Evolutionary conservation across 208 protist species (phyloP).

Genomic region (Entamoeba invadens): DNA sequence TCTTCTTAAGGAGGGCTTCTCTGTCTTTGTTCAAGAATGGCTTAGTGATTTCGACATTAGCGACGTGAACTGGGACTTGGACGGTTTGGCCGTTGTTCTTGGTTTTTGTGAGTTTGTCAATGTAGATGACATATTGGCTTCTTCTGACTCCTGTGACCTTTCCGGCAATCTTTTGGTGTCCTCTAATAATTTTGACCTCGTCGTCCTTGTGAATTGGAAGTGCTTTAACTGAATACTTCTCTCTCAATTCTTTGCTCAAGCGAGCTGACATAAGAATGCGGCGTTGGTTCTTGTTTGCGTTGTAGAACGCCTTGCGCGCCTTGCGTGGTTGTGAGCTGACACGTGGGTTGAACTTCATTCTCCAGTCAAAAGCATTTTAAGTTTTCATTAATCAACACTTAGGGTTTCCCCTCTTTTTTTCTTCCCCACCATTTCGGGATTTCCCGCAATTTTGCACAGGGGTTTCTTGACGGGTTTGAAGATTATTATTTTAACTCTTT

Average conservation of each 20-base stretch:
- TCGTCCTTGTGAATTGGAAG: conserved; percentile 96
- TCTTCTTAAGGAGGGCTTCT: conserved; percentile 76
- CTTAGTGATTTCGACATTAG: conserved; percentile 96
- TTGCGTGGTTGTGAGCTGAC: conserved; percentile 73
- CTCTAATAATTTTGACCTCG: conserved; percentile 75
- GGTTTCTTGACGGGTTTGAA: too few species aligned
- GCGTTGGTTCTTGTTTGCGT: conserved; percentile 75
- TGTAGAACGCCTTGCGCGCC: conserved; percentile 94
- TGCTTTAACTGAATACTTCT: conserved; percentile 82
- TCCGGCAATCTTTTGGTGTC: conserved; percentile 78
- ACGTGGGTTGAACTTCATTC: conserved; percentile 18
- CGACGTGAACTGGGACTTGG: conserved; percentile 70
- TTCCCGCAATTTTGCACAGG: too few species aligned
- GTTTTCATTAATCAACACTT: too few species aligned
- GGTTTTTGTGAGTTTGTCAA: conserved; percentile 84
- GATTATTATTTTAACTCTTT: too few species aligned
- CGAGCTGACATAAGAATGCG: conserved; percentile 85
- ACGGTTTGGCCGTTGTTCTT: conserved; percentile 57
- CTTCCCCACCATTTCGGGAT: too few species aligned
- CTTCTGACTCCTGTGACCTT: conserved; percentile 89
- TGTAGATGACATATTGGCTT: conserved; percentile 92
- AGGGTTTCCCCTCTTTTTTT: too few species aligned
- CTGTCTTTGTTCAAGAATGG: conserved; percentile 91
- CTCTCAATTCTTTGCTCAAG: conserved; percentile 89
- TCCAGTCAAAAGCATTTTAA: too few species aligned